These are phyloP conservation scores for Allium fistulosum DNA, from an alignment of 106 monocot genomes.

Conservation along the genomic window DNA sequence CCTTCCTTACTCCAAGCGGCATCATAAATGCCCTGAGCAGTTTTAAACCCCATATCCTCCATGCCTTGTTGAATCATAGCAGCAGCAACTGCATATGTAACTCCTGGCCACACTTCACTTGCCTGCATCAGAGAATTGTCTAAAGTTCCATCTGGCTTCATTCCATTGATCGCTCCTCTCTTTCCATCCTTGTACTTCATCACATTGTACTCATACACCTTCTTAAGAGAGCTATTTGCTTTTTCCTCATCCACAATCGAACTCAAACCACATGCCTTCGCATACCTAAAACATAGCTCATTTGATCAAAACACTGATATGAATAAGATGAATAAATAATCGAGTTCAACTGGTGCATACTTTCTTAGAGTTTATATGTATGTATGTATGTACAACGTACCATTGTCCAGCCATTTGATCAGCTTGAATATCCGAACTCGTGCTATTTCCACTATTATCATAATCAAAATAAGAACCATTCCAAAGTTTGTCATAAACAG, in stretches of 20 bases:
- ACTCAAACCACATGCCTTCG: slow-evolving; percentile 47
- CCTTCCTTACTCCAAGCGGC: slow-evolving; percentile 54
- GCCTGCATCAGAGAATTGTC: slow-evolving; percentile 47
- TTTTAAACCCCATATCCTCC: slow-evolving; percentile 49
- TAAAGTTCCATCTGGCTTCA: slow-evolving; percentile 53
- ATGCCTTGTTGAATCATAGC: slow-evolving; percentile 80
- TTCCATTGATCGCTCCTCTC: slow-evolving; percentile 64
- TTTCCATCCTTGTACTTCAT: slow-evolving; percentile 52
- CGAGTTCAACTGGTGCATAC: background rate
- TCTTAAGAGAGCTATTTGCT: slow-evolving; percentile 44
- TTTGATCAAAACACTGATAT: no score
- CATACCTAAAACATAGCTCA: slow-evolving; percentile 40
- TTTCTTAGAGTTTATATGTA: no score
- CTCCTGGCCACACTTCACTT: slow-evolving; percentile 63
- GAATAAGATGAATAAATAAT: background rate
- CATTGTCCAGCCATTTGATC: slow-evolving; percentile 97
- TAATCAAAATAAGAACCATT: slow-evolving; percentile 95
- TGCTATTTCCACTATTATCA: slow-evolving; percentile 41
- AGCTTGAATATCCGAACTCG: slow-evolving; percentile 66
- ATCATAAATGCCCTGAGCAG: slow-evolving; percentile 52
- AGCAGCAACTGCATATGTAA: slow-evolving; percentile 58
- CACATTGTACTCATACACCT: slow-evolving; percentile 51
- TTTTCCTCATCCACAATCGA: slow-evolving; percentile 52
- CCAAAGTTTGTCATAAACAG: slow-evolving; percentile 69
- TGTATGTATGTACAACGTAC: slow-evolving; percentile 16